Base-by-base conservation (phyloP, 2,329 filamentous ascomycete species). In the Coleophoma cylindrospora region DNA sequence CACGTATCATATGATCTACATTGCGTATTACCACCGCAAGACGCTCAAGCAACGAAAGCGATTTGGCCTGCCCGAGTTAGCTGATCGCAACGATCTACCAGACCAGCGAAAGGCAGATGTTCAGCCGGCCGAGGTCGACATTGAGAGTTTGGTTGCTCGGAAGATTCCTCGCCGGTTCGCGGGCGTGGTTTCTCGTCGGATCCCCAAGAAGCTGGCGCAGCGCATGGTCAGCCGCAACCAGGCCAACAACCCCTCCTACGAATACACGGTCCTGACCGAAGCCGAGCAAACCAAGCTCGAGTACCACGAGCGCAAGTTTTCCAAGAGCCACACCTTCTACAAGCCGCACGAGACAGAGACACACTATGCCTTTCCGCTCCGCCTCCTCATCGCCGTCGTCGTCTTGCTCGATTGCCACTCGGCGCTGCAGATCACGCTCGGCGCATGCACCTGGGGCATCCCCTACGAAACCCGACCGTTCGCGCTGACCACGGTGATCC, bases 301-400 rank as follows among this genome's bases (percentile, higher is more conserved):
- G 50, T 84, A 91, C 62, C 89, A 94, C 62, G 86, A 91, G 62
- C 76, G 74, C 54, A 92, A 91, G 61, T 86, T 94, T 62, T 79
- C 86, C 64, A 90, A 87, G 61, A 89, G 85, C 0, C 89, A 95
- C 66, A 91, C 87, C 4, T 95, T 92, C 68, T 95, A 94, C 75
- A 91, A 91, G 59, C 89, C 89, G 0, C 86, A 94, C 66, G 89
- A 95, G 67, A 94, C 89, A 0, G 76, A 83, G 44, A 94, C 89
- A 0, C 89, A 95, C 62, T 77, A 82, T 63, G 85, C 89, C 0
- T 95, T 94, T 55, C 88, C 89, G 0, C 72, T 91, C 2, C 77
- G 79, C 40, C 74, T 89, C 12, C 81, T 94, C 40, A 75, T 92
- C 40, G 81, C 86, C 52, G 83, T 91, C 50, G 84, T 92, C 19